Evolutionary conservation across 352 stramenopile species (phyloP), one percentile per base, ranked within the genome.

Genomic region (Phytopythium ostracodes): DNA sequence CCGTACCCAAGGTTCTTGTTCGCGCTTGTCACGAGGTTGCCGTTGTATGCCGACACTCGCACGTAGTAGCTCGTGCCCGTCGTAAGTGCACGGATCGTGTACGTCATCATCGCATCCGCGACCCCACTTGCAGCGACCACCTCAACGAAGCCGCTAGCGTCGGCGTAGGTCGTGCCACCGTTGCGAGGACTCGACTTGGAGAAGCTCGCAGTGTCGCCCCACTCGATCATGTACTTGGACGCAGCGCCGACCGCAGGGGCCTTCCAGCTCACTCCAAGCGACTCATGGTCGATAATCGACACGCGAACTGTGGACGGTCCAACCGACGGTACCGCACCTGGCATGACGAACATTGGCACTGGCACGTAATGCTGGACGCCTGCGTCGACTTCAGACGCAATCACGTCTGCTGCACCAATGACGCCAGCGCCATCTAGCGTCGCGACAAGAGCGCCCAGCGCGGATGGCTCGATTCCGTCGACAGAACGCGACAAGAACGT

Each of bases 1-100:
- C 83, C 75, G 61, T 96, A 96, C 2, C 75, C 81, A 2, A 69
- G 63, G 49, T 84, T 78, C n/a, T 47, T 52, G 3, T 40, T 60
- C 0, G 68, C 36, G 20, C 68, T 57, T 6, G 27, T 56, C 0
- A 51, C 18, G 4, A 80, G 17, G 22, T 92, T 69, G n/a, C 87
- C 84, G 57, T 98, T 98, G 65, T 86, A 89, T 18, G 91, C 83
- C 1, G 87, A 89, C 4, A 99, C 92, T 2, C 90, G 83, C 7
- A 98, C 84, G 51, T 82, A 96, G 63, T 98, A 98, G 11, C 76
- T 55, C 4, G 86, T 77, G 8, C 82, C 92, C 11, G 87, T 84
- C 1, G 74, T 68, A 38, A 98, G 76, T 18, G 80, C 84, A 8
- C 71, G 56, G 56, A 99, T 96, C 6, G 84, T 87, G 71, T 97